A percentile compares a stretch with the other conserved stretches of the same genome.
Evolutionary conservation across 495 filamentous ascomycete species (phyloP).

Genomic region (Podospora australis): DNA sequence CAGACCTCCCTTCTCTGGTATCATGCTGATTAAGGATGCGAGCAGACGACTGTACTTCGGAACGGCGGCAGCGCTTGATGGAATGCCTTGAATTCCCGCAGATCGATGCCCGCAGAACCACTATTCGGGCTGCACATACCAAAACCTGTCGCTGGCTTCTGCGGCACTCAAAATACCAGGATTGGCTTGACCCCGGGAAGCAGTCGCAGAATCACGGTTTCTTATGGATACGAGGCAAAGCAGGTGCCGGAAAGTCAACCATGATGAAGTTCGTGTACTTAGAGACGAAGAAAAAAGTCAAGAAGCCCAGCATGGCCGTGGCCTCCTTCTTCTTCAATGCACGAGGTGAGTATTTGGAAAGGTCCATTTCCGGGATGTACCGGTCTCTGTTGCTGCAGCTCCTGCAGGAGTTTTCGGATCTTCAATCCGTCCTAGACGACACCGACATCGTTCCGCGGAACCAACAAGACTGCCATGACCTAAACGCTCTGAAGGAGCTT

Average conservation of each 20-base stretch:
- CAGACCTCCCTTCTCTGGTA: slow-evolving; percentile 3
- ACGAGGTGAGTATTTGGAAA: slow-evolving; percentile 40
- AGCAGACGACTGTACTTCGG: not conserved
- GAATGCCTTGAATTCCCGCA: slow-evolving; percentile 28
- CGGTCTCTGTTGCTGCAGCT: slow-evolving; percentile 43
- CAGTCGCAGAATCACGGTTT: slow-evolving; percentile 40
- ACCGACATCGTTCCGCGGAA: slow-evolving; percentile 4
- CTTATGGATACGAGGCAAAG: slow-evolving; percentile 54
- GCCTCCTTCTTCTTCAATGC: slow-evolving; percentile 31
- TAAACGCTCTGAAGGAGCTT: slow-evolving; percentile 23
- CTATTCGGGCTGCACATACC: slow-evolving; percentile 28
- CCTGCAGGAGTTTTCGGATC: slow-evolving; percentile 18
- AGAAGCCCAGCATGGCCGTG: slow-evolving; percentile 15
- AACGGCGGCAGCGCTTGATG: slow-evolving; percentile 15
- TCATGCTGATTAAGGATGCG: not conserved
- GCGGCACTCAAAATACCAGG: slow-evolving; percentile 30
- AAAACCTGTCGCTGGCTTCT: slow-evolving; percentile 47
- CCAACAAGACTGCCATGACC: slow-evolving; percentile 10
- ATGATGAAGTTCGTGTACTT: slow-evolving; percentile 26
- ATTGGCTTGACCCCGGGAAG: slow-evolving; percentile 40
- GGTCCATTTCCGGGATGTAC: slow-evolving; percentile 48
- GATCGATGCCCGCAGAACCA: slow-evolving; percentile 32
- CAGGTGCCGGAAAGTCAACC: slow-evolving; percentile 49
- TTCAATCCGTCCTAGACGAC: slow-evolving; percentile 20
- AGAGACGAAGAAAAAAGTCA: slow-evolving; percentile 28